A percentile compares a stretch with the other conserved stretches of the same genome.
phyloP scores from a whole-genome alignment of 2,329 filamentous ascomycete genomes.

The Colletotrichum echinochloae region DNA sequence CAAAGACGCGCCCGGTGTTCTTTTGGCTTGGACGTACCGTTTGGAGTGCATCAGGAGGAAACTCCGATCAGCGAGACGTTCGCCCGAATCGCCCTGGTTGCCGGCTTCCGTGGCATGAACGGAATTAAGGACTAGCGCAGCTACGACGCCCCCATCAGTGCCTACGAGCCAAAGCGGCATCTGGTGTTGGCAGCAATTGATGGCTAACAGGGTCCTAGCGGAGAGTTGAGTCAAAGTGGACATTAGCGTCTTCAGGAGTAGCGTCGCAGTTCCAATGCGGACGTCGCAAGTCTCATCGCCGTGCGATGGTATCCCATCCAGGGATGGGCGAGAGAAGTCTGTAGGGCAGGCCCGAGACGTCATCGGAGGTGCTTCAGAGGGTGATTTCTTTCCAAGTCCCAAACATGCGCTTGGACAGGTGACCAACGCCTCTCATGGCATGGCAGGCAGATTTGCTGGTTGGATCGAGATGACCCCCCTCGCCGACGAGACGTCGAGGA shows the following conservation, averaged over 20 bases:
- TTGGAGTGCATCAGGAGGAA: constrained; percentile 19
- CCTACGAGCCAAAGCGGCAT: constrained; percentile 30
- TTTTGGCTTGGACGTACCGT: constrained; percentile 29
- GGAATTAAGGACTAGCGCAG: neutral
- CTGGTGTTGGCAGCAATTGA: constrained; percentile 6
- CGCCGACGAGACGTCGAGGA: neutral
- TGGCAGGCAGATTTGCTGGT: too few species aligned
- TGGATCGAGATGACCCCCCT: neutral
- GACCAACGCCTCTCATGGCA: neutral
- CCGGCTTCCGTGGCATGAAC: constrained; percentile 7
- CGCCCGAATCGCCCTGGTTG: constrained; percentile 31
- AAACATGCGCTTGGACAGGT: neutral
- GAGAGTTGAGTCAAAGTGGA: constrained; percentile 33
- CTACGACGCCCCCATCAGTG: constrained; percentile 5
- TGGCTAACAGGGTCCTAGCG: constrained; percentile 16
- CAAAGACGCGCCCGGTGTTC: constrained; percentile 22
- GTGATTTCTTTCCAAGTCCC: neutral
- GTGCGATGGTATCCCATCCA: neutral
- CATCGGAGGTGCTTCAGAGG: neutral
- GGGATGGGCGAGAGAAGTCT: neutral
- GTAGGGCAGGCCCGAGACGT: neutral
- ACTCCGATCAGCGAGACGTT: constrained; percentile 7
- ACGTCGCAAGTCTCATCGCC: neutral
- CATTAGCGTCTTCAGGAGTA: constrained; percentile 26
- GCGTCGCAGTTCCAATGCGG: neutral